Evolutionary conservation across 2,329 filamentous ascomycete species (phyloP).

Genomic region (Ophiostoma novo-ulmi): DNA sequence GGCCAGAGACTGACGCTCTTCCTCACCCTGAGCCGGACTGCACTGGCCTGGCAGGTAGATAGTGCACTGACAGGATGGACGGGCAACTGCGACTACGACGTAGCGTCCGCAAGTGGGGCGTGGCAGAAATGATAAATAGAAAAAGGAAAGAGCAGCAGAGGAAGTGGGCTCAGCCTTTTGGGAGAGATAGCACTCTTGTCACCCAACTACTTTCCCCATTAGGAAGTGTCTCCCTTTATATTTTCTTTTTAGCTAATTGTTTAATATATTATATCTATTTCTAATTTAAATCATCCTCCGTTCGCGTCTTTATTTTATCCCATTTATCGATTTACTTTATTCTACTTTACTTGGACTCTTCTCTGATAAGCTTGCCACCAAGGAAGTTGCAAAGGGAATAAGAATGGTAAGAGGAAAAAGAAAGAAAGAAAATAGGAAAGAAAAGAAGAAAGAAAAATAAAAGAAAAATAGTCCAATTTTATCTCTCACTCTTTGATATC

Average conservation of each 20-base stretch:
- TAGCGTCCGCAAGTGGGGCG: constrained; percentile 8
- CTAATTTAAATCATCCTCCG: neutral
- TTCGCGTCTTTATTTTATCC: neutral
- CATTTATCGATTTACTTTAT: neutral
- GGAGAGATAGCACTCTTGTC: constrained; percentile 7
- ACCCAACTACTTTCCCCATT: neutral
- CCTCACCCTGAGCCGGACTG: neutral
- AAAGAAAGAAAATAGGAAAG: neutral
- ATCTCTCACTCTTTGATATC: constrained; percentile 4
- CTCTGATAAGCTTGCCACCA: constrained; percentile 13
- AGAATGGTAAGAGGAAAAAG: neutral
- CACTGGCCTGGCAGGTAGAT: neutral
- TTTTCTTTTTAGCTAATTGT: neutral
- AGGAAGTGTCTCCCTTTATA: neutral
- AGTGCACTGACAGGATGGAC: neutral
- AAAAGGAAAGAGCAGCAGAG: constrained; percentile 3
- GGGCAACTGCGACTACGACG: constrained; percentile 1
- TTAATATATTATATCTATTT: neutral
- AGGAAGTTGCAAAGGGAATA: constrained; percentile 11
- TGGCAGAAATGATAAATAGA: constrained; percentile 3
- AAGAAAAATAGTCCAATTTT: neutral
- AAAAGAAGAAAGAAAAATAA: neutral
- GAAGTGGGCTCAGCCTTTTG: constrained; percentile 1
- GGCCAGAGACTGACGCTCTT: neutral
- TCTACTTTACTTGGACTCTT: neutral